phyloP scores from a whole-genome alignment of 352 stramenopile genomes.

The Phytopythium helicoides region DNA sequence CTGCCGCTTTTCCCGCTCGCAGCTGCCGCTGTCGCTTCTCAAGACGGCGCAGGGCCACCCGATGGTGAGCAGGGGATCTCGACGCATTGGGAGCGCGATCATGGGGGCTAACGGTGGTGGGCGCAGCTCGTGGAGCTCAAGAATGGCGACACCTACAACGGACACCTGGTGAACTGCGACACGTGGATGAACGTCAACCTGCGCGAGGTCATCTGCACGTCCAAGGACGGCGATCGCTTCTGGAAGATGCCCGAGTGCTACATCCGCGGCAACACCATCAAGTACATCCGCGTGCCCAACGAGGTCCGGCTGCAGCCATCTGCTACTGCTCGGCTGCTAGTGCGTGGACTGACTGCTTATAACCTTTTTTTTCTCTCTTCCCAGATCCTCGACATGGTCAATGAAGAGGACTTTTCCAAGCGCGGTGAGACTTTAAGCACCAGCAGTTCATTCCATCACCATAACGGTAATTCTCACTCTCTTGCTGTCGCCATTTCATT shows the following conservation, averaged over 20 bases:
- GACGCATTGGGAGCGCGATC: neutral
- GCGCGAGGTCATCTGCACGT: constrained; percentile 98
- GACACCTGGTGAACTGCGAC: constrained; percentile 96
- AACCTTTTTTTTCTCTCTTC: neutral
- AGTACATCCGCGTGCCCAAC: constrained; percentile 98
- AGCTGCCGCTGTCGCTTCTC: constrained; percentile 96
- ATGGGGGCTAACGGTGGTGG: no score
- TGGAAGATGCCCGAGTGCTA: constrained; percentile 99
- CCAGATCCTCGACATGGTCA: constrained; percentile 93
- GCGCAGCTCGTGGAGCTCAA: constrained; percentile 97
- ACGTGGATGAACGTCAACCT: constrained; percentile 99
- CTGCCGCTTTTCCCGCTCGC: constrained; percentile 9
- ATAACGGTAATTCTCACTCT: neutral
- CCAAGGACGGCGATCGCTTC: constrained; percentile 96
- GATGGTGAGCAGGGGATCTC: constrained; percentile 59
- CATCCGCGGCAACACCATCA: constrained; percentile 97
- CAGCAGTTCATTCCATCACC: no score
- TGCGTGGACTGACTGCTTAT: no score
- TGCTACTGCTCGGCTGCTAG: neutral
- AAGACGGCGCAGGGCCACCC: constrained; percentile 94
- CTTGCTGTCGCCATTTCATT: neutral
- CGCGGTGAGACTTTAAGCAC: constrained; percentile 33
- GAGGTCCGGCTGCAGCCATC: constrained; percentile 59
- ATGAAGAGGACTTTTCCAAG: constrained; percentile 91
- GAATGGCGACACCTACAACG: constrained; percentile 99